Evolutionary conservation across 208 protist species (phyloP).

Genomic region (Wallacemonas sp.): DNA sequence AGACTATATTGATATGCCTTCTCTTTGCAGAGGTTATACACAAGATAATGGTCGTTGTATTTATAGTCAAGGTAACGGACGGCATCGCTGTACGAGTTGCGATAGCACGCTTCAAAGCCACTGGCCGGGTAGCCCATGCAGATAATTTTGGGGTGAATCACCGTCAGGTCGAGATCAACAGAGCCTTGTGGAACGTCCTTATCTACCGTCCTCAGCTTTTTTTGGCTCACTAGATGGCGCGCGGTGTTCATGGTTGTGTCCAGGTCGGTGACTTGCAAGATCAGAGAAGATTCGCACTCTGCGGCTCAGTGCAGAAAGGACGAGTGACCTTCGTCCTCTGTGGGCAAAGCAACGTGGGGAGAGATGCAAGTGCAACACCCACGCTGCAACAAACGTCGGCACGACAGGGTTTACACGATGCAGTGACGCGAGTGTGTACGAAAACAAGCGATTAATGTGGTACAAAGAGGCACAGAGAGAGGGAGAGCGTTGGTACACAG

Average conservation of each 20-base stretch:
- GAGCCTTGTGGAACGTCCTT: slow-evolving; percentile 35
- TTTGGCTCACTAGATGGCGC: slow-evolving; percentile 82
- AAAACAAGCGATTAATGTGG: no score
- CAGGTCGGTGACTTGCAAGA: not conserved
- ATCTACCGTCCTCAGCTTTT: slow-evolving; percentile 78
- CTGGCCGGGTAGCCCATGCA: slow-evolving; percentile 94
- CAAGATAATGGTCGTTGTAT: slow-evolving; percentile 88
- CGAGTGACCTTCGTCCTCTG: no score
- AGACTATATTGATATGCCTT: slow-evolving; percentile 68
- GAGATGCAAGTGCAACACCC: no score
- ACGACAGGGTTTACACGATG: no score
- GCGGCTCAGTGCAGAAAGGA: not conserved
- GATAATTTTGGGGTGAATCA: slow-evolving; percentile 85
- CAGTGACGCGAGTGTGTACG: no score
- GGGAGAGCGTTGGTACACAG: no score
- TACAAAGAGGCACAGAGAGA: no score
- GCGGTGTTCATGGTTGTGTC: slow-evolving; percentile 8
- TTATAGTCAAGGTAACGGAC: slow-evolving; percentile 76
- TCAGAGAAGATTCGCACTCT: not conserved
- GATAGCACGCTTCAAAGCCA: slow-evolving; percentile 88
- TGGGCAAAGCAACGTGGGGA: no score
- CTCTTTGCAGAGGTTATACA: slow-evolving; percentile 95
- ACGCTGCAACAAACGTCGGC: no score
- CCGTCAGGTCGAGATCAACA: slow-evolving; percentile 93
- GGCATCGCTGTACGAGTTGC: slow-evolving; percentile 86